Base-by-base conservation (phyloP, 176 grass and related monocot genomes). In the Urochloa ruziziensis region DNA sequence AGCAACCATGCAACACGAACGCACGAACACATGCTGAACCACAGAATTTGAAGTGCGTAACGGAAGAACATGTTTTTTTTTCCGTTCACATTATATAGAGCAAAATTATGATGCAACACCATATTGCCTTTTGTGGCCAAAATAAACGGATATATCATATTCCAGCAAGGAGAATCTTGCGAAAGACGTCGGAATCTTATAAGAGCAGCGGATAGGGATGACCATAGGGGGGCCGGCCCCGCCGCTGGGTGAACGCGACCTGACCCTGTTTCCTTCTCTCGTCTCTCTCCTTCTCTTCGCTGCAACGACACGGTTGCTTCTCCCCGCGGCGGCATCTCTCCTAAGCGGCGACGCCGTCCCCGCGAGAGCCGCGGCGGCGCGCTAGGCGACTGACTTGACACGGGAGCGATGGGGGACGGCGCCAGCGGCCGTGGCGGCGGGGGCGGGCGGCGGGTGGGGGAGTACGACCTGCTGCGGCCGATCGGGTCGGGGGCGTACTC, bases 401-500 rank as follows among this genome's bases (percentile, higher is more conserved):
- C 33, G 79, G 24, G 19, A 23, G 73, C 34, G 74, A 84, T 87
- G 88, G 86, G 27, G 80, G 85, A 84, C 52, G 65, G 69, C 80
- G 42, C 47, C 58, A 68, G 62, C 18, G 73, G 56, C 42, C 69
- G 69, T 0, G 77, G 58, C 34, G 67, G 79, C 14, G 21, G 69
- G 14, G 21, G 74, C 46, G 54, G 75, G 29, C 82, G 87, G 35
- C 52, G 81, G 74, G 96, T 98, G 46, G 96, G 96, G 61, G 96
- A 98, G 3, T 98, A 98, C 72, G 74, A 87, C 28, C 73, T 98
- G 42, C 67, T 70, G 61, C 87, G 75, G 34, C 75, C 65, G 86
- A 95, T 98, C 79, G 96, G 96, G 39, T 74, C 82, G 82, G 96
- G 96, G 54, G 91, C 96, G 36, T 98, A 91, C 91, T 95, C 96